These are phyloP conservation scores for Trichoderma simmonsii DNA, from an alignment of 2,329 filamentous ascomycete genomes.

Conservation along the genomic window DNA sequence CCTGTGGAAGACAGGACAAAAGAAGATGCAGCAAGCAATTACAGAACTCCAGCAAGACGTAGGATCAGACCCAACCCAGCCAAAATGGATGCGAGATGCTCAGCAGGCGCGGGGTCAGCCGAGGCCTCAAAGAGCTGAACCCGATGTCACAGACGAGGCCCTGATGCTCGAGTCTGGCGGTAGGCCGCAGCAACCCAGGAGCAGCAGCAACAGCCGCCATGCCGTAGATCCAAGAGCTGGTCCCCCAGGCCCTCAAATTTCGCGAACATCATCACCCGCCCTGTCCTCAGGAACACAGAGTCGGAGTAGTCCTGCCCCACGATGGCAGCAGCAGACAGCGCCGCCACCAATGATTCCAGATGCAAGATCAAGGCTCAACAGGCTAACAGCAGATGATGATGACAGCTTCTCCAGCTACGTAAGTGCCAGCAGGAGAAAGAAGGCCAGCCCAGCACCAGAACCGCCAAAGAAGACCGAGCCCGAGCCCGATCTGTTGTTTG, in stretches of 20 bases:
- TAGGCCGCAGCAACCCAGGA: constrained; percentile 46
- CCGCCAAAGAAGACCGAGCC: constrained; percentile 39
- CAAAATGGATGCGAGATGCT: constrained; percentile 91
- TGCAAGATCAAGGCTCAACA: constrained; percentile 58
- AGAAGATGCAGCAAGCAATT: constrained; percentile 88
- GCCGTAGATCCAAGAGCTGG: constrained; percentile 27
- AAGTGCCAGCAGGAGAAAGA: constrained; percentile 79
- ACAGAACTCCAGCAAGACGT: constrained; percentile 72
- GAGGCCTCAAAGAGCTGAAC: constrained; percentile 29
- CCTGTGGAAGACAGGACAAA: constrained; percentile 91
- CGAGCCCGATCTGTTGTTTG: constrained; percentile 64
- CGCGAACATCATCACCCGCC: constrained; percentile 50
- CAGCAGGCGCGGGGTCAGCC: constrained; percentile 42
- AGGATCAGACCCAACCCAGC: constrained; percentile 66
- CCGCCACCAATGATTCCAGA: constrained; percentile 37
- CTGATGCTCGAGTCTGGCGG: constrained; percentile 71
- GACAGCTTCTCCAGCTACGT: constrained; percentile 74
- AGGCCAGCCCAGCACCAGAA: constrained; percentile 51
- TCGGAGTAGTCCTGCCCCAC: constrained; percentile 48
- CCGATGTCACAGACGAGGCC: constrained; percentile 65
- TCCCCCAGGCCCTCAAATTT: constrained; percentile 33
- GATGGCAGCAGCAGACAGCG: constrained; percentile 54
- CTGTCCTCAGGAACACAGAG: constrained; percentile 44
- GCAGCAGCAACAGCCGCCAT: constrained; percentile 28
- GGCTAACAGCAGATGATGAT: constrained; percentile 75